Evolutionary conservation across 371 early-diverging fungal genomes (phyloP).

Genomic region (Lichtheimia ramosa): DNA sequence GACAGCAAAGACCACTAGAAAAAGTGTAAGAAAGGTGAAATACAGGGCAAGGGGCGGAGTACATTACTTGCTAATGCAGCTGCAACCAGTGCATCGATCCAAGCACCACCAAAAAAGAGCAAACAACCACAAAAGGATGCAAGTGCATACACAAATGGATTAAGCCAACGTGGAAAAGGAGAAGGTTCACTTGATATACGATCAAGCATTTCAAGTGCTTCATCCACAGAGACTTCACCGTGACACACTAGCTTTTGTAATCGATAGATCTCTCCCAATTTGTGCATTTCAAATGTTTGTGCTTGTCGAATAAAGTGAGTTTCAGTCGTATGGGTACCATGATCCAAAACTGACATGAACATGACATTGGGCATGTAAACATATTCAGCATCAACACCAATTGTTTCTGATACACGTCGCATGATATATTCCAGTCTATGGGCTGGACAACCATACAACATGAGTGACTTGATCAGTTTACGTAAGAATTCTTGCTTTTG

Average conservation of each 20-base stretch:
- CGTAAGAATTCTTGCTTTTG: constrained; percentile 60
- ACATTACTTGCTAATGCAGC: constrained; percentile 49
- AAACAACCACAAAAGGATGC: constrained; percentile 53
- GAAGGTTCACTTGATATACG: constrained; percentile 35
- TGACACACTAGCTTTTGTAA: constrained; percentile 46
- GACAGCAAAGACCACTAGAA: constrained; percentile 21
- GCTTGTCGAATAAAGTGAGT: constrained; percentile 67
- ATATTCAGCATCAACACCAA: constrained; percentile 70
- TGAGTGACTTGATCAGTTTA: constrained; percentile 53
- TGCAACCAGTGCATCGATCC: constrained; percentile 38
- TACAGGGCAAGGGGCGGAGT: neutral
- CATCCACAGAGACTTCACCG: constrained; percentile 54
- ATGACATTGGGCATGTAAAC: constrained; percentile 71
- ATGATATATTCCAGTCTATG: constrained; percentile 61
- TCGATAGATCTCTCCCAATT: constrained; percentile 59
- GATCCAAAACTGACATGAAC: constrained; percentile 71
- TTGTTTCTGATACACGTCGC: constrained; percentile 46
- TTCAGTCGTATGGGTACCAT: constrained; percentile 75
- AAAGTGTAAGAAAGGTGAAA: neutral
- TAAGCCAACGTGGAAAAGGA: constrained; percentile 52
- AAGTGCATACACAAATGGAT: constrained; percentile 46
- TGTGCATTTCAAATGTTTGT: constrained; percentile 69
- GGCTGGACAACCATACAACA: constrained; percentile 62
- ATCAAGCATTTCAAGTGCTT: constrained; percentile 53
- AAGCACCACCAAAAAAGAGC: constrained; percentile 43